These are phyloP conservation scores for Jacaranda mimosifolia DNA, from an alignment of 257 asterid species.

Conservation along the genomic window DNA sequence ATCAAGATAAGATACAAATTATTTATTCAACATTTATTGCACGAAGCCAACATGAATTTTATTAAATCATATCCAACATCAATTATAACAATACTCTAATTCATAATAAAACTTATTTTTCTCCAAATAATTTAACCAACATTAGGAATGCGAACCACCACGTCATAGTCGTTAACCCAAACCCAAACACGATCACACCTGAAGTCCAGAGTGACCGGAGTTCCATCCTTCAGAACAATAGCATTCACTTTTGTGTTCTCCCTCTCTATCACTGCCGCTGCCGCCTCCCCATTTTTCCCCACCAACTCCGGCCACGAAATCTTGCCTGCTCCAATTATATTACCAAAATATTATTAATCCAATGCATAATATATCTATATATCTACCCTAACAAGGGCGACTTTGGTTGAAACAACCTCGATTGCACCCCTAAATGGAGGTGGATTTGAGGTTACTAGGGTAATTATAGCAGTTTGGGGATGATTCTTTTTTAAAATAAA, in stretches of 20 bases:
- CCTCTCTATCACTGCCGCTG: conserved; percentile 41
- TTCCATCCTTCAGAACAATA: conserved; percentile 52
- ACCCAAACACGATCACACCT: conserved; percentile 67
- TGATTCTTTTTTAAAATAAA: too few species aligned
- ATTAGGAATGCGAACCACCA: conserved; percentile 43
- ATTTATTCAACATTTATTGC: background rate
- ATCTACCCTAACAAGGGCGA: too few species aligned
- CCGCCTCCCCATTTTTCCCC: conserved; percentile 35
- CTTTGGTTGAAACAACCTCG: too few species aligned
- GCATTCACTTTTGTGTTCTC: conserved; percentile 46
- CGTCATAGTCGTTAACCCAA: conserved; percentile 40
- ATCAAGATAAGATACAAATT: background rate
- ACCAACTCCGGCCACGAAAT: conserved; percentile 53
- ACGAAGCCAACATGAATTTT: background rate
- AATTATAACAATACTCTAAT: background rate
- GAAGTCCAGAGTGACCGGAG: conserved; percentile 46
- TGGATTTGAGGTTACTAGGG: too few species aligned
- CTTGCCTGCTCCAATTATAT: conserved; percentile 37
- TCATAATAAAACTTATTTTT: background rate
- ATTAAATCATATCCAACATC: background rate
- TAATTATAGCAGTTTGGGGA: too few species aligned
- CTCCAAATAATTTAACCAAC: conserved; percentile 20
- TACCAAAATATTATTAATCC: background rate
- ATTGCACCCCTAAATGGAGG: too few species aligned
- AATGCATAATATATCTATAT: too few species aligned